phyloP scores from a whole-genome alignment of 306 rosid species.

The Vachellia collinsii region DNA sequence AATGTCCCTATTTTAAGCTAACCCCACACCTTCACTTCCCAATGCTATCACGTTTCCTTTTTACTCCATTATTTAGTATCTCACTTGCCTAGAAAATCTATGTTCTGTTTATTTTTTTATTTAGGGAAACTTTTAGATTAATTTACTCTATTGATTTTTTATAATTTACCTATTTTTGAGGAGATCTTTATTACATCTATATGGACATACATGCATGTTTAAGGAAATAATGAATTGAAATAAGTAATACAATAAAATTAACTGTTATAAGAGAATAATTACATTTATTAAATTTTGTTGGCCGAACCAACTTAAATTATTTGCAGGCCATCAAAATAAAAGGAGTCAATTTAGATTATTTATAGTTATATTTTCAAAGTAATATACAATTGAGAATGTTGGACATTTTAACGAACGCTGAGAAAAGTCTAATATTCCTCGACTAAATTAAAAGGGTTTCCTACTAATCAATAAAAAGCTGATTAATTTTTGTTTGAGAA shows the following conservation, averaged over 20 bases:
- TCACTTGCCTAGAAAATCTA: background rate
- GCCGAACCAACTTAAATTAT: too few relatives aligned
- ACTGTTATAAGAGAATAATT: too few relatives aligned
- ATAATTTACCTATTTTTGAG: too few relatives aligned
- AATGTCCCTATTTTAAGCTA: constrained; percentile 44
- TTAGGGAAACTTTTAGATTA: background rate
- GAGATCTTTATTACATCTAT: too few relatives aligned
- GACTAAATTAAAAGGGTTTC: background rate
- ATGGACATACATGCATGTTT: background rate
- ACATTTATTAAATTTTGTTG: too few relatives aligned
- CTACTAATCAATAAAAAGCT: background rate
- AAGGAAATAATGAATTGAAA: background rate
- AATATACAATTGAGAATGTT: too few relatives aligned
- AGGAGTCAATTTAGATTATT: too few relatives aligned
- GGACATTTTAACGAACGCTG: too few relatives aligned
- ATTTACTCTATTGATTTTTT: too few relatives aligned
- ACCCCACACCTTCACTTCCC: constrained; percentile 18
- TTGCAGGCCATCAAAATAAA: too few relatives aligned
- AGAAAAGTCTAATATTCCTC: background rate
- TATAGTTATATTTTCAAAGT: too few relatives aligned
- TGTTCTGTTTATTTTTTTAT: background rate
- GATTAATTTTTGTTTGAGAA: background rate
- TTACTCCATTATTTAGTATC: background rate
- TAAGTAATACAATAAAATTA: too few relatives aligned
- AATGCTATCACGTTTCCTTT: background rate